Evolutionary conservation across 2,329 filamentous ascomycete genomes (phyloP), one percentile per base, ranked within the genome.

Genomic region (Alternaria sp.): DNA sequence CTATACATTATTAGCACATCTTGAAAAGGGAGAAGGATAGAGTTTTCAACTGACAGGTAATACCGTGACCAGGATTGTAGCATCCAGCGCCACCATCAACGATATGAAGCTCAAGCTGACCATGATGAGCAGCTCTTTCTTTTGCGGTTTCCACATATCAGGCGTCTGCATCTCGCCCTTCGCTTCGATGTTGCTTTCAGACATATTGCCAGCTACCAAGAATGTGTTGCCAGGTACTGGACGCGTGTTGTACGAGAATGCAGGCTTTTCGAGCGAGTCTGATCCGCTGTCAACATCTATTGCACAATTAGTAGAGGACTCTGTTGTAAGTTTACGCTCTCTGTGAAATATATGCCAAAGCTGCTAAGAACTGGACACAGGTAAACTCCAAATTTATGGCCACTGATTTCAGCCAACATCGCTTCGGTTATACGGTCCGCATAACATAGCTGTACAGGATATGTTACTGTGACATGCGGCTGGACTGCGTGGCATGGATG

Each of bases 31-130:
- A 32, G 34, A 11, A 11, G 9, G 26, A 44, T 3, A 11, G 20
- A 9, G 20, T 43, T 3, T 5, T 18, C 12, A 12, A 60, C 69
- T 48, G 51, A 75, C 71, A 18, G 73, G 74, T 1, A 76, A 56
- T 3, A 71, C 74, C 9, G 69, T 68, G 18, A 73, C 72, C 3
- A 76, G 57, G 1, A 75, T 68, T 3, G 73, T 75, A 11, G 71
- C 66, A 52, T 76, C 74, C n/a, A 76, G 62, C 8, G 74, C 63
- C 1, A 76, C 72, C 62, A 75, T 69, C 22, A 76, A 48, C 14
- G 70, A 68, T 38, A 74, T 66, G 30, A 74, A 65, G 8, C 66
- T 64, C 14, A 76, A 62, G 43, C 71, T 71, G 49, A 72, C 61
- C 65, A 75, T 73, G n/a, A 71, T 72, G n/a, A 71, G 18, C 16